These are phyloP conservation scores for Talaromyces wortmannii DNA, from an alignment of 495 filamentous ascomycete species.

Conservation along the genomic window DNA sequence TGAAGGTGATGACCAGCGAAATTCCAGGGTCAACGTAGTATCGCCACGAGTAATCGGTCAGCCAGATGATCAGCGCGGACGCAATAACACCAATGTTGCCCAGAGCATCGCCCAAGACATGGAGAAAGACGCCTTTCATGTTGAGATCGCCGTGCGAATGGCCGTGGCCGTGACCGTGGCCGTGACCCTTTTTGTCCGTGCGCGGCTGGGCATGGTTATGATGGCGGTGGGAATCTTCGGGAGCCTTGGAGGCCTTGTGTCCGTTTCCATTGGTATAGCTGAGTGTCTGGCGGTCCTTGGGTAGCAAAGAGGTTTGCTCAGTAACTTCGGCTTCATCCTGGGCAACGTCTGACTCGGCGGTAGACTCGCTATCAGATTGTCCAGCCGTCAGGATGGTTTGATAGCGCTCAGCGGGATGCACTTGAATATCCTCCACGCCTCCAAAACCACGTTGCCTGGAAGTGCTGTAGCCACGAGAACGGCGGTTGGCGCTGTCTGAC, in stretches of 20 bases:
- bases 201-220: slow-evolving; percentile 83
- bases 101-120: slow-evolving; percentile 92
- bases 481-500: slow-evolving; percentile 20
- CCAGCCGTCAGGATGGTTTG: slow-evolving; percentile 84
- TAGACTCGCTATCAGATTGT: slow-evolving; percentile 44
- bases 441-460: slow-evolving; percentile 41
- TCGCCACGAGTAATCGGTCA: slow-evolving; percentile 60
- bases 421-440: slow-evolving; percentile 66
- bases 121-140: slow-evolving; percentile 95
- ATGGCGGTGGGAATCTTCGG: slow-evolving; percentile 26
- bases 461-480: slow-evolving; percentile 46
- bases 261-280: slow-evolving; percentile 34
- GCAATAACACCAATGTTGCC: slow-evolving; percentile 95
- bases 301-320: slow-evolving; percentile 29
- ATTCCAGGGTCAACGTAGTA: slow-evolving; percentile 87
- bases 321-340: slow-evolving; percentile 34
- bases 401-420: slow-evolving; percentile 84
- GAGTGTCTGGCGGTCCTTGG: slow-evolving; percentile 20
- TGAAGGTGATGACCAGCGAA: slow-evolving; percentile 91
- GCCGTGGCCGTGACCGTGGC: slow-evolving; percentile 39
- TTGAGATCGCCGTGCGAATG: slow-evolving; percentile 86
- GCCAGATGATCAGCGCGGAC: slow-evolving; percentile 91
- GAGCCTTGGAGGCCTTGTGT: slow-evolving; percentile 3
- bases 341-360: slow-evolving; percentile 45
- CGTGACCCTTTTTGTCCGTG: slow-evolving; percentile 50